phyloP scores from a whole-genome alignment of 1,284 basidiomycete genomes.

The Fomitopsis schrenkii region DNA sequence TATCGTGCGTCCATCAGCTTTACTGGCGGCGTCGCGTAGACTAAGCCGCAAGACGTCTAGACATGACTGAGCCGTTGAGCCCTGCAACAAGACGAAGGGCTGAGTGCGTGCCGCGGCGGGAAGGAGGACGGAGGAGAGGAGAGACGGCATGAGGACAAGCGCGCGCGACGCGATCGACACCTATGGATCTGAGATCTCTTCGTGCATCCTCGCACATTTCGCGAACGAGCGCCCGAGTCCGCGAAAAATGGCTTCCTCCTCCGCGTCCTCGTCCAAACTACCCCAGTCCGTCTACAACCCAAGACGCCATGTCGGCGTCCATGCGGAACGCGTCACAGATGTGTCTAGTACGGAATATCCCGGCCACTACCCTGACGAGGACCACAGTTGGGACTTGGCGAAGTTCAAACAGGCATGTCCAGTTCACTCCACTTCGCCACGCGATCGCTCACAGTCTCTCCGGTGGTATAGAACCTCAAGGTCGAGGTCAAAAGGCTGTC shows the following conservation, averaged over 20 bases:
- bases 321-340: conserved; percentile 74
- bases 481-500: conserved; percentile 79
- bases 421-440: not conserved
- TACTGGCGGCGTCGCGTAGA: conserved; percentile 22
- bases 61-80: conserved; percentile 58
- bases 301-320: conserved; percentile 49
- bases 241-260: conserved; percentile 5
- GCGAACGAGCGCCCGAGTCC: not conserved
- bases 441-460: not conserved
- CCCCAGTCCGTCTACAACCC: conserved; percentile 29
- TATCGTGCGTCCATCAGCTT: conserved; percentile 32
- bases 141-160: conserved; percentile 26
- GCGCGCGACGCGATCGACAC: not conserved
- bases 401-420: conserved; percentile 71
- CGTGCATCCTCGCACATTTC: not conserved
- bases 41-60: conserved; percentile 50
- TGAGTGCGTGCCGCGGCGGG: conserved; percentile 36
- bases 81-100: conserved; percentile 58
- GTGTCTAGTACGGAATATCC: conserved; percentile 87
- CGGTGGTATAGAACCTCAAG: conserved; percentile 52
- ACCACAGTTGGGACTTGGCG: conserved; percentile 78
- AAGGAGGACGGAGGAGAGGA: conserved; percentile 33
- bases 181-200: not conserved
- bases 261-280: conserved; percentile 14
- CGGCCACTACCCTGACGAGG: conserved; percentile 80